phyloP scores from a whole-genome alignment of 345 rosid species.

The Rhodomyrtus tomentosa region DNA sequence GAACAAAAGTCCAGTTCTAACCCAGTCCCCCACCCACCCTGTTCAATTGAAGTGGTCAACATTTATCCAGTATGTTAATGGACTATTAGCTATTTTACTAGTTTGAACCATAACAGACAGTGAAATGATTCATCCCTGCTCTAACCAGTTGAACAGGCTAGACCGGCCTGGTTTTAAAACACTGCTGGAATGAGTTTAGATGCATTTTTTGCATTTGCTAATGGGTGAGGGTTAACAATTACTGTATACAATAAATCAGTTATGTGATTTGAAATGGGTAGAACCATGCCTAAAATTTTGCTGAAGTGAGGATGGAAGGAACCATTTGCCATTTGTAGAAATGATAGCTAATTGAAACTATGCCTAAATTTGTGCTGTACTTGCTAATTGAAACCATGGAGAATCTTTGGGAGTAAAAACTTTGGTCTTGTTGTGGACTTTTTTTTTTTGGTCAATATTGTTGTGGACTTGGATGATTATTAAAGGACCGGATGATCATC shows the following conservation, averaged over 20 bases:
- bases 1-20: background rate
- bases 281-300: background rate
- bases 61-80: background rate
- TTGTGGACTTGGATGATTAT: background rate
- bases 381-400: background rate
- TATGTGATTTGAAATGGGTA: background rate
- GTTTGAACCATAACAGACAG: background rate
- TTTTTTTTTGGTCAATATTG: too few species aligned
- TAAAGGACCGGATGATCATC: background rate
- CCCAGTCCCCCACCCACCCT: background rate
- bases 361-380: background rate
- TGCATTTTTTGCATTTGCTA: background rate
- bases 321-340: background rate
- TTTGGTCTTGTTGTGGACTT: background rate
- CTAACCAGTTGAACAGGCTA: background rate
- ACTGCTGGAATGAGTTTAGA: background rate
- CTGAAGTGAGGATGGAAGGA: background rate
- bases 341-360: background rate
- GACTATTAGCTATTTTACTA: background rate
- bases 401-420: background rate
- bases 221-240: background rate
- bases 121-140: background rate
- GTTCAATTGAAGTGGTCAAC: background rate
- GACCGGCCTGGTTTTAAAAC: background rate
- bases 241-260: background rate